phyloP scores from a whole-genome alignment of 1,139 yeast genomes.

The Geotrichum klebahnii region DNA sequence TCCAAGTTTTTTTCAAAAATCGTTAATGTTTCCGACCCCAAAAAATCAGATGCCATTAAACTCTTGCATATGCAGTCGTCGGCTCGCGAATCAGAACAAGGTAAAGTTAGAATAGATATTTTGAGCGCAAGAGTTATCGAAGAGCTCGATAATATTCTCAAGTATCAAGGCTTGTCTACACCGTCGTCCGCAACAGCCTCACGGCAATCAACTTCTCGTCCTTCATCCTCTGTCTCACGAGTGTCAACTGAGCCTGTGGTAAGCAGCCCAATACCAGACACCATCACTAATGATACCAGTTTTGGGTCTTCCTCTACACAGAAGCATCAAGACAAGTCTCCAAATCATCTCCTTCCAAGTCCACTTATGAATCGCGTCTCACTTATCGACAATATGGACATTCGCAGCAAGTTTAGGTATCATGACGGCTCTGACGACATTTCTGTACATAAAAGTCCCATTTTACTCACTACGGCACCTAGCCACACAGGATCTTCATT shows the following conservation, averaged over 20 bases:
- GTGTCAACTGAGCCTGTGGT: constrained; percentile 2
- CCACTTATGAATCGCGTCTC: constrained; percentile 9
- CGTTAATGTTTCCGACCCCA: constrained; percentile 5
- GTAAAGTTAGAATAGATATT: constrained; percentile 57
- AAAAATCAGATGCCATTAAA: neutral
- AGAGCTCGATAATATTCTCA: constrained; percentile 50
- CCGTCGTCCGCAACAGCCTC: constrained; percentile 1
- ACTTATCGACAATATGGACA: constrained; percentile 16
- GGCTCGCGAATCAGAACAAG: constrained; percentile 23
- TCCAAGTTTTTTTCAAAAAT: constrained; percentile 18
- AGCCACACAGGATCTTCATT: neutral
- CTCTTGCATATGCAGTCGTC: neutral
- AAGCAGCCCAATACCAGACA: constrained; percentile 9
- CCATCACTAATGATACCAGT: constrained; percentile 10
- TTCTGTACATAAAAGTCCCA: neutral
- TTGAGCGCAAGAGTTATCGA: constrained; percentile 75
- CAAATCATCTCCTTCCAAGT: neutral
- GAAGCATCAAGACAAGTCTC: neutral
- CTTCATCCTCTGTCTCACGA: constrained; percentile 5
- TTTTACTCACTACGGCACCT: neutral
- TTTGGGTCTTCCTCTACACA: constrained; percentile 2
- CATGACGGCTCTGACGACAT: neutral
- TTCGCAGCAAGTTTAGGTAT: constrained; percentile 8
- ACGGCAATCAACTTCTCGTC: no score
- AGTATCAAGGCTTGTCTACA: constrained; percentile 18